Conservation (phyloP, 2,329 filamentous ascomycete species). For the Myrmaecium sp. region DNA sequence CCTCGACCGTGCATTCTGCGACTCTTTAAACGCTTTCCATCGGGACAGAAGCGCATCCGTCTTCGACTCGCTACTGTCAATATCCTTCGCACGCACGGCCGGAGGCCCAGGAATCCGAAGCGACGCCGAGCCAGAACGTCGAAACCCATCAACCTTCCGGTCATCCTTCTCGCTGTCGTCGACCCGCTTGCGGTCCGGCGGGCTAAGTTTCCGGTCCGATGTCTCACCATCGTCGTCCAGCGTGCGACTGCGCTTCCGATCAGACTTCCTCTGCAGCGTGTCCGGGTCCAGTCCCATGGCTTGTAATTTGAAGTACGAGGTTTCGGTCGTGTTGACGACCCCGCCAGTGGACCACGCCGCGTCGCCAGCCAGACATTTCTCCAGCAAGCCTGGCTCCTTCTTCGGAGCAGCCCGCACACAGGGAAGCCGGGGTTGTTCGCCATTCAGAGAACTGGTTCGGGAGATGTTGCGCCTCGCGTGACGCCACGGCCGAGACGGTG, state of each 20-base stretch:
- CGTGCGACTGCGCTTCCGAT: slow-evolving; percentile 11
- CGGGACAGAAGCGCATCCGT: slow-evolving; percentile 3
- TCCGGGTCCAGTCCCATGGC: slow-evolving; percentile 29
- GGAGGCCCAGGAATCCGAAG: not conserved
- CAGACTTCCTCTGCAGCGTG: too few species aligned
- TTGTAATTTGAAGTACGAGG: slow-evolving; percentile 34
- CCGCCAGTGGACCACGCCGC: slow-evolving; percentile 8
- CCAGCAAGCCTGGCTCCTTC: not conserved
- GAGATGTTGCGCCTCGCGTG: too few species aligned
- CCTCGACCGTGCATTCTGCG: too few species aligned
- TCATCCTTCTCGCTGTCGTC: slow-evolving; percentile 1
- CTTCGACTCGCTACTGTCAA: slow-evolving; percentile 3
- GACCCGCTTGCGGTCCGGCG: slow-evolving; percentile 3
- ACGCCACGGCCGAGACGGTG: too few species aligned
- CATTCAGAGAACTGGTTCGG: too few species aligned
- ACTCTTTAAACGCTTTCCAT: too few species aligned
- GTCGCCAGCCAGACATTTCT: slow-evolving; percentile 2
- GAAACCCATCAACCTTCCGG: too few species aligned
- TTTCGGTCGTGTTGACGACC: slow-evolving; percentile 28
- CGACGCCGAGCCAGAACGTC: not conserved
- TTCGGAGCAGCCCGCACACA: not conserved
- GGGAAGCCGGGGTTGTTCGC: too few species aligned
- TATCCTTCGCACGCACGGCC: slow-evolving; percentile 1
- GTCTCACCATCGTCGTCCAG: slow-evolving; percentile 4
- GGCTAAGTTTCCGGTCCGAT: slow-evolving; percentile 1